Base-by-base conservation (phyloP, 2,329 filamentous ascomycete genomes). In the Orbilia quercus region DNA sequence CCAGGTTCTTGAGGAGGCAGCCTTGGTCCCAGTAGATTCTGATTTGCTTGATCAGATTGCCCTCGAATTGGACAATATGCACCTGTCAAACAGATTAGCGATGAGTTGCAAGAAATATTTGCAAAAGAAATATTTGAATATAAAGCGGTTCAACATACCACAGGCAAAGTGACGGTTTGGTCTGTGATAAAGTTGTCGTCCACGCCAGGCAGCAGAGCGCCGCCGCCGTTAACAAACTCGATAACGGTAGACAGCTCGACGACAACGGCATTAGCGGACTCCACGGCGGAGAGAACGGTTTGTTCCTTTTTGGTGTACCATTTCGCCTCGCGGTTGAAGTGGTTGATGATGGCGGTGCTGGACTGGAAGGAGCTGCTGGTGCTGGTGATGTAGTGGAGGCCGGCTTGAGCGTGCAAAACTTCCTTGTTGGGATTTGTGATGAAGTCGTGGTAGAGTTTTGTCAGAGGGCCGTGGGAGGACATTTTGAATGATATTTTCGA, bases 21-120 rank as follows among this genome's bases (percentile, higher is more conserved):
- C 89, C 93, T 81, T 99, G 95, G 80, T 99, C 95, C 95, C 95
- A 99, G 80, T 90, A 91, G 77, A 94, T 87, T 77, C 94, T 91
- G 76, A 98, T 91, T 80, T 95, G 91, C 71, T 86, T 81, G 79
- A 99, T 97, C 82, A 91, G 92, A 80, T 88, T 87, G 50, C 89
- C 82, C 80, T 96, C 87, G 81, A 97, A 96, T 67, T 88, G 87
- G 76, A 99, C 93, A 76, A 98, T 89, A 83, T 99, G 95, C 78
- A 89, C 86, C 91, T 95, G 80, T 70, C 50, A 59, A 25, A 42
- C 38, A 28, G 20, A 59, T 59, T 31, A 57, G 48, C 28, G 22
- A 57, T 42, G 51, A 34, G 42, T 11, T 22, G 53, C 72, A 28
- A n/a, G n/a, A n/a, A n/a, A n/a, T 57, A 51, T 28, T 22, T n/a